Evolutionary conservation across 768 basidiomycete species (phyloP), one percentile per base, ranked within the genome.

Genomic region (Termitomyces sp.): DNA sequence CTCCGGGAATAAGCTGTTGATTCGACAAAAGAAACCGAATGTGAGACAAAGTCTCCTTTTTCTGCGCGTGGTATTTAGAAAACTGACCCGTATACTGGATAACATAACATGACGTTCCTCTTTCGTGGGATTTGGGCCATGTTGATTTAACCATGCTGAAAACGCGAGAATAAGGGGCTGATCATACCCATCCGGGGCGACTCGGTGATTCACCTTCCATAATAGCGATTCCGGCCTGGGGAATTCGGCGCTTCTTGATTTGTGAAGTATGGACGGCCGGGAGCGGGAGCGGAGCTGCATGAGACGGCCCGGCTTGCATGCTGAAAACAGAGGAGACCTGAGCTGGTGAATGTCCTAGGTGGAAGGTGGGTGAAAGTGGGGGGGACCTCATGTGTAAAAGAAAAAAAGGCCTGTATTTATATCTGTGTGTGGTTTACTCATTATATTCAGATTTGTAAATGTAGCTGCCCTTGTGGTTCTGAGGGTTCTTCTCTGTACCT

Each of bases 181-280:
- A n/a, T 57, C 39, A 53, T 47, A 25, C n/a, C 43, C 14, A 16
- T 30, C 42, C 23, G 51, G 43, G 57, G 46, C 48, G 37, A 21
- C 50, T 50, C 55, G 44, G 43, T 55, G 46, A 46, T 58, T 46
- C 43, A 67, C 66, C 64, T 64, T 67, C 66, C 52, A 67, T 50
- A 55, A 65, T 34, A 43, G 52, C 57, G 12, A 62, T 32, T 1
- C 62, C 66, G 25, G 54, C 59, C 9, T 45, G 42, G 46, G 51
- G 41, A 25, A 64, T 47, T 19, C 64, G 57, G 39, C 53, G 57
- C 34, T 52, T 57, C 46, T 32, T 43, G 39, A 17, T 28, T 43
- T 27, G 43, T 14, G 54, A 23, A 23, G 11, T 11, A 25, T 10
- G 8, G 21, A 17, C 30, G 41, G 42, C 30, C 42, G 52, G 47